Evolutionary conservation across 805 yeast species (phyloP).

Genomic region (Groenewaldozyma tartarivorans): DNA sequence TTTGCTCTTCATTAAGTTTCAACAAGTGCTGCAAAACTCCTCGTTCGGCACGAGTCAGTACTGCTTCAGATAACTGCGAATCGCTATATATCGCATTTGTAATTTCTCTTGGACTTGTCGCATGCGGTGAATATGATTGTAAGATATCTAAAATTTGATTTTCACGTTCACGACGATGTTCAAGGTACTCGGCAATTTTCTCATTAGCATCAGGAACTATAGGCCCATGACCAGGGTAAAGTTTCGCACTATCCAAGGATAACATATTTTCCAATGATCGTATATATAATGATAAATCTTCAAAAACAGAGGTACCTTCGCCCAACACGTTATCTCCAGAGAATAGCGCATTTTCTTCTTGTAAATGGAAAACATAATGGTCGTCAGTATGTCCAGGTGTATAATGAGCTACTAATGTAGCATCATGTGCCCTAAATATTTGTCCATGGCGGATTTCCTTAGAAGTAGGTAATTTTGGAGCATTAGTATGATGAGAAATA

Average conservation of each 20-base stretch:
- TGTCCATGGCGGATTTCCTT: conserved; percentile 20
- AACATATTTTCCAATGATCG: conserved; percentile 22
- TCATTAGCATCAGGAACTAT: conserved; percentile 23
- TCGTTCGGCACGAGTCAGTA: conserved; percentile 25
- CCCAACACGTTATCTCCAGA: conserved; percentile 32
- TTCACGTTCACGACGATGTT: conserved; percentile 28
- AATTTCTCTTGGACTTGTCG: conserved; percentile 15
- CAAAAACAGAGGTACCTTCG: conserved; percentile 29
- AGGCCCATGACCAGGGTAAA: conserved; percentile 32
- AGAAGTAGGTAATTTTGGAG: not conserved
- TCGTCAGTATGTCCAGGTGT: conserved; percentile 32
- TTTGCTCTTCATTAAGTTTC: conserved; percentile 20
- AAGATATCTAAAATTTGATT: conserved; percentile 21
- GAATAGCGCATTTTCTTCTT: conserved; percentile 26
- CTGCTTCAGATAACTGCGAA: conserved; percentile 14
- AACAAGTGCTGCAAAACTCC: conserved; percentile 24
- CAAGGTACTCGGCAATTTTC: conserved; percentile 25
- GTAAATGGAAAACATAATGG: conserved; percentile 28
- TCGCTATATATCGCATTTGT: conserved; percentile 21
- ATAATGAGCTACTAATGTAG: conserved; percentile 20
- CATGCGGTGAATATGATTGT: conserved; percentile 1
- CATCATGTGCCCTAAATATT: conserved; percentile 21
- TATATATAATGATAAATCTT: conserved; percentile 24
- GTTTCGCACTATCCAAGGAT: conserved; percentile 8
- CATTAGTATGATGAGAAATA: not conserved